A percentile compares a stretch with the other conserved stretches of the same genome.
phyloP scores from a whole-genome alignment of 23 red algal species.

The Pyropia haitanensis region DNA sequence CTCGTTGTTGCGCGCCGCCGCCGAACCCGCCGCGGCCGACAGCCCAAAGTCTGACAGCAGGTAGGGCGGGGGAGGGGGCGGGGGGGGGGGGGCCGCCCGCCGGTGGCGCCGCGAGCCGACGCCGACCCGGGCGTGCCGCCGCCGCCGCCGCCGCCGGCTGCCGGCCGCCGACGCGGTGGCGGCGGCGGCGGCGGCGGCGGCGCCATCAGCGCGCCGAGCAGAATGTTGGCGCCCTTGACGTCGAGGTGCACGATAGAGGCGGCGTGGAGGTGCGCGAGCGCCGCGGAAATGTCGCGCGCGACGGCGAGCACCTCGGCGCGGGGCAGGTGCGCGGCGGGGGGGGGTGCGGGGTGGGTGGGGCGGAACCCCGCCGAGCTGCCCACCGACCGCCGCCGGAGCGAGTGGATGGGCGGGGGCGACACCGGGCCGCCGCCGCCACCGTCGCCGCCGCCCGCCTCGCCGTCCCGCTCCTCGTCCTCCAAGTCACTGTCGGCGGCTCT shows the following conservation, averaged over 20 bases:
- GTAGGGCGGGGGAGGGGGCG: background rate
- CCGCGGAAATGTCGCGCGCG: conserved; percentile 42
- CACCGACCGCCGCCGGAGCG: no score
- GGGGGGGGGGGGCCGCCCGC: conserved; percentile 2
- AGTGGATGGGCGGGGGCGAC: no score
- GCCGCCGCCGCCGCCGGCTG: conserved; percentile 12
- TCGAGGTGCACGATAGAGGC: conserved; percentile 78
- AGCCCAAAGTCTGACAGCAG: conserved; percentile 38
- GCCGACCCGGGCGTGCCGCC: conserved; percentile 12
- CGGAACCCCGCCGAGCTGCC: no score
- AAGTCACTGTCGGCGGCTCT: no score
- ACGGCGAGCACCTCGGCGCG: conserved; percentile 33
- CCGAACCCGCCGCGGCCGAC: background rate
- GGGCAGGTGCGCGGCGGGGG: conserved; percentile 1
- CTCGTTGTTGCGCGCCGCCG: conserved; percentile 56
- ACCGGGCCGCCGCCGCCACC: no score
- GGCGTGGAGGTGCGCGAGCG: conserved; percentile 63
- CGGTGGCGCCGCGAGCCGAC: conserved; percentile 31
- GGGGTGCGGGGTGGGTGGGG: no score
- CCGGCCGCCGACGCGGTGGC: no score
- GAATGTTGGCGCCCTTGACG: conserved; percentile 89
- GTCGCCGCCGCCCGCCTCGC: no score
- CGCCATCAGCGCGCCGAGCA: conserved; percentile 3
- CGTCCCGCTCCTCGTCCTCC: no score
- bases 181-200: no score